Evolutionary conservation across 192 early-diverging fungal genomes (phyloP), one percentile per base, ranked within the genome.

Genomic region (Rhizoclosmatium globosum): DNA sequence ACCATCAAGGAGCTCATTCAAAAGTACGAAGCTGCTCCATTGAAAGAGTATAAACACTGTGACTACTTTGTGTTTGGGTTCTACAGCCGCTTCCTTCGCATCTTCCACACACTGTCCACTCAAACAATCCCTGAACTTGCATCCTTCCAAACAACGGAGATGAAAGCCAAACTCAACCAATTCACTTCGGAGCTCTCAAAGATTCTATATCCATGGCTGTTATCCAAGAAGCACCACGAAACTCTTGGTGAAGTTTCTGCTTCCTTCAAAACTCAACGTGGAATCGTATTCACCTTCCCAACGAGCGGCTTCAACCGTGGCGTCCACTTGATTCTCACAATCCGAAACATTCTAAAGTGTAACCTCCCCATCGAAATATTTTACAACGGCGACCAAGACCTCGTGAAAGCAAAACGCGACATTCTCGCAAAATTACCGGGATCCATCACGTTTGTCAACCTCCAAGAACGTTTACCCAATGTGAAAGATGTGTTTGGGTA

Each of bases 321-420:
- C 23, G 74, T 76, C 13, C 77, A 78, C 57, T 46, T 78, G 7
- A 78, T 78, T 62, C 68, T 70, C 43, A 62, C 68, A 15, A 15
- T 78, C 23, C 77, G 77, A 31, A 71, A 69, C 39, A 71, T 78
- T n/a, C 76, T 92, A 21, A 69, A 87, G 31, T 85, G 82, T 1
- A 60, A 64, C 3, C 77, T 92, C 13, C 91, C 89, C 0, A 91
- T 92, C 74, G 86, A 92, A 48, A 68, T 92, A 4, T 88, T 90
- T 68, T 84, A 89, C 60, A 85, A 84, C 68, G 84, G 84, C 23
- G 81, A 87, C 4, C 42, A 57, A 15, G 78, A 79, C 62, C 38
- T 74, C 4, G 13, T 47, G 2, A 23, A 7, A 13, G 64, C 42
- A 41, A 67, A 76, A 47, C 74, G 74, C 23, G 19, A 47, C 45